Evolutionary conservation across 257 asterid species (phyloP), one percentile per base, ranked within the genome.

Genomic region (Cinchona pubescens): DNA sequence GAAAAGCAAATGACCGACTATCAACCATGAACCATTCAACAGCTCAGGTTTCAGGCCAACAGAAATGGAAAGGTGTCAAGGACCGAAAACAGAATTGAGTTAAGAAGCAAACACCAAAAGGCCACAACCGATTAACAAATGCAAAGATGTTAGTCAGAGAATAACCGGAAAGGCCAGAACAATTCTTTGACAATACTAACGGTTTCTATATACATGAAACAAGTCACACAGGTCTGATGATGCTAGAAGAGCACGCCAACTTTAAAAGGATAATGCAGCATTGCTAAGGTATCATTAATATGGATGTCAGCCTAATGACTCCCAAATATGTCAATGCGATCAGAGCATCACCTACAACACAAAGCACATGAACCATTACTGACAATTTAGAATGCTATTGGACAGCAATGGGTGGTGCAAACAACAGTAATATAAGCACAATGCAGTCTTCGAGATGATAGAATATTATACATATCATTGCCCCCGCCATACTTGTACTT

Each of bases 261-360:
- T 61, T 34, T 37, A 10, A 69, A 42, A 8, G 27, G 43, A 55
- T 45, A 30, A 11, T 60, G 29, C 32, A 45, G n/a, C 63, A n/a
- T 18, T 32, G 45, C 37, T 32, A 15, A 9, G 6, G 35, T 25
- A 15, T 66, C 56, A n/a, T 35, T 2, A 2, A 35, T 66, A 69
- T 45, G 48, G 35, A 45, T 0, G 15, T n/a, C 66, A 2, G 37
- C 27, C 35, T 34, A 46, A 69, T 11, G 30, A 58, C 66, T 49
- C 64, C 65, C 74, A 37, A 78, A 43, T 23, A 40, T 55, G 62
- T 34, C 59, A 61, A 5, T 35, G 35, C 11, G 14, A 27, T 40
- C 43, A 59, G n/a, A n/a, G 67, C 32, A 59, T 42, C 75, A 35
- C 72, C 81, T 77, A 67, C 38, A 25, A 77, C 61, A 51, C 2